Percentiles rank a stretch among this genome's conserved stretches.
phyloP scores from a whole-genome alignment of 495 filamentous ascomycete species.

The Trichoderma asperelloides region DNA sequence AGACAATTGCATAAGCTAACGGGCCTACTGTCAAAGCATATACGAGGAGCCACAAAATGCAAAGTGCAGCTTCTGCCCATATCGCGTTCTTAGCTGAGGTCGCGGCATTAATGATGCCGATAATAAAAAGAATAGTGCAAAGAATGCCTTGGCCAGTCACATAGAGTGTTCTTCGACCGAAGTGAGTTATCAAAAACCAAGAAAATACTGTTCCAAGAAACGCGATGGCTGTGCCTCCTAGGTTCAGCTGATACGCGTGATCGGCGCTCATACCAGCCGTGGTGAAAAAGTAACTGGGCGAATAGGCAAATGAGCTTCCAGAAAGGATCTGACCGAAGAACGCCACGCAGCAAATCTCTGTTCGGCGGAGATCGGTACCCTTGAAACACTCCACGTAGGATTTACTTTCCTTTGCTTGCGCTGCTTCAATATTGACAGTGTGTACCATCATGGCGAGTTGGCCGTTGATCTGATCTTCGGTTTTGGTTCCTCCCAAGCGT shows the following conservation, averaged over 20 bases:
- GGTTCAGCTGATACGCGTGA: constrained; percentile 38
- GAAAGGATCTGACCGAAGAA: constrained; percentile 61
- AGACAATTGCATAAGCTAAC: constrained; percentile 26
- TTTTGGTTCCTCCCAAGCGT: constrained; percentile 42
- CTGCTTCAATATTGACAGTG: constrained; percentile 53
- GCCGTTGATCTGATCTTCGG: constrained; percentile 22
- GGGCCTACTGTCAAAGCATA: constrained; percentile 36
- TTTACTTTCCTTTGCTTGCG: constrained; percentile 32
- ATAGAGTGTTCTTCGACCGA: constrained; percentile 8
- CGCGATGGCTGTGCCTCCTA: constrained; percentile 29
- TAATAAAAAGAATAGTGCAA: neutral
- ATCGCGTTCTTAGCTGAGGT: constrained; percentile 19
- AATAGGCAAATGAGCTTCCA: constrained; percentile 58
- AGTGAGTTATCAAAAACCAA: constrained; percentile 10
- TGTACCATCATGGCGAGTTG: constrained; percentile 59
- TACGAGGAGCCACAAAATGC: constrained; percentile 31
- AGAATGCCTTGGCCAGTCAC: neutral
- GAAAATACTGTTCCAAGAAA: constrained; percentile 32
- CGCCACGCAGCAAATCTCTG: constrained; percentile 52
- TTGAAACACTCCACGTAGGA: constrained; percentile 55
- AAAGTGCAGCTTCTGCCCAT: constrained; percentile 13
- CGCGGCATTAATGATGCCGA: constrained; percentile 2
- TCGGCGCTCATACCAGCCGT: constrained; percentile 48
- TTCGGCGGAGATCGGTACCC: constrained; percentile 53
- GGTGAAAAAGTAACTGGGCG: constrained; percentile 58